Conservation (phyloP, 2,329 filamentous ascomycete species). For the Arthrobotrys sinensis region DNA sequence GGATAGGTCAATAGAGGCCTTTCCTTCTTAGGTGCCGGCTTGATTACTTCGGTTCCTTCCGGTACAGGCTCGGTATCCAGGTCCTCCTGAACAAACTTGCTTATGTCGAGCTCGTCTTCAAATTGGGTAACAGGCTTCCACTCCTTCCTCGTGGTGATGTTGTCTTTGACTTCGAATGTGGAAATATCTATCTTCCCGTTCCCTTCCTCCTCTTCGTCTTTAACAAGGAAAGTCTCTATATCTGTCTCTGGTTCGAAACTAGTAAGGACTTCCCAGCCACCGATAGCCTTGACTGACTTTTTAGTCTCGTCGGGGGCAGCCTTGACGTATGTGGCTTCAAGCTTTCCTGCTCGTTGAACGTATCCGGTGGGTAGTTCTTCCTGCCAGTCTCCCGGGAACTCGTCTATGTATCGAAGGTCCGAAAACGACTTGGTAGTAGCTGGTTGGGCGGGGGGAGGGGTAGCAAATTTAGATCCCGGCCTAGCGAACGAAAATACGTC, state of each 20-base stretch:
- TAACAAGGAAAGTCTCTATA: slow-evolving; percentile 49
- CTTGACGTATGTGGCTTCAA: slow-evolving; percentile 50
- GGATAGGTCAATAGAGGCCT: slow-evolving; percentile 51
- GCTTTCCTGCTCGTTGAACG: slow-evolving; percentile 54
- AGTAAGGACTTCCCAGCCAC: slow-evolving; percentile 54
- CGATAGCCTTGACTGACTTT: slow-evolving; percentile 51
- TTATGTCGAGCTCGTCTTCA: slow-evolving; percentile 43
- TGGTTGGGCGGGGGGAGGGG: slow-evolving; percentile 15
- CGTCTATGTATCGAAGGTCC: slow-evolving; percentile 59
- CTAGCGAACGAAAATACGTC: slow-evolving; percentile 53
- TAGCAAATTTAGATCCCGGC: slow-evolving; percentile 16
- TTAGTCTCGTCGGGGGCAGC: slow-evolving; percentile 40
- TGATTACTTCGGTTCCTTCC: slow-evolving; percentile 18
- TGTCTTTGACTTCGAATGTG: slow-evolving; percentile 51
- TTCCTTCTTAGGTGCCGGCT: slow-evolving; percentile 35
- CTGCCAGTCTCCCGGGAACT: slow-evolving; percentile 57
- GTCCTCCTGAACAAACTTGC: slow-evolving; percentile 36
- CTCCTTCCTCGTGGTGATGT: slow-evolving; percentile 46
- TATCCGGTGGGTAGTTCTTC: slow-evolving; percentile 56
- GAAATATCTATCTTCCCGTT: slow-evolving; percentile 18
- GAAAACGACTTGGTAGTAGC: slow-evolving; percentile 38
- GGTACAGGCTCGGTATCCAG: slow-evolving; percentile 8
- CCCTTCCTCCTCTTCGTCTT: slow-evolving; percentile 46
- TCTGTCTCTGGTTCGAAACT: slow-evolving; percentile 56
- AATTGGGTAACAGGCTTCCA: slow-evolving; percentile 46